A percentile compares a stretch with the other conserved stretches of the same genome.
Evolutionary conservation across 2,329 filamentous ascomycete species (phyloP).

Genomic region (Beauveria asiatica): DNA sequence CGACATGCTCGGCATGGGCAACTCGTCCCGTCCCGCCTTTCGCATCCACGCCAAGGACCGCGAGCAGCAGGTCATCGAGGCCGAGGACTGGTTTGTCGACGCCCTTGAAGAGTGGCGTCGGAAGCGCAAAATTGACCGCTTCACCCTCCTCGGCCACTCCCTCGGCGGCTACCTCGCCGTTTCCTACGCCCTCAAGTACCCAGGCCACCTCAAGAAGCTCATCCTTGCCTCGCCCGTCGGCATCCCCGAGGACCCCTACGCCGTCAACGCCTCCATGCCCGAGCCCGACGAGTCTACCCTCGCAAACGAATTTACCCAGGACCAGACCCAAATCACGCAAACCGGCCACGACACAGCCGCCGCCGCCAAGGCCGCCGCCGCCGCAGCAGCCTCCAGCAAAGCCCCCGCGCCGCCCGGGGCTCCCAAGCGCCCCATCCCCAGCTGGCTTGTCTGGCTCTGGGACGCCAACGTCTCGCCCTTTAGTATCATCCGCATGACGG

Average conservation of each 20-base stretch:
- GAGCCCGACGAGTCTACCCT: constrained; percentile 66
- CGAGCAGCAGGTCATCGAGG: constrained; percentile 73
- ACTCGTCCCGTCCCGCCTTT: constrained; percentile 77
- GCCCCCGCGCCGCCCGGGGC: constrained; percentile 20
- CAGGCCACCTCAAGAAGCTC: constrained; percentile 87
- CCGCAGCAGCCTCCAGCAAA: constrained; percentile 22
- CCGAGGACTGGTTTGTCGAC: constrained; percentile 93
- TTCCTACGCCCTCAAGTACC: constrained; percentile 93
- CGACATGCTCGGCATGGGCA: constrained; percentile 93
- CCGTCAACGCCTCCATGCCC: constrained; percentile 70
- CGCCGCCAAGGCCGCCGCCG: constrained; percentile 17
- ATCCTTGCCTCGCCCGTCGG: constrained; percentile 92
- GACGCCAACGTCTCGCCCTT: constrained; percentile 96
- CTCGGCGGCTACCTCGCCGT: constrained; percentile 92
- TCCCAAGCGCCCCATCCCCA: constrained; percentile 55
- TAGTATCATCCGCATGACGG: constrained; percentile 77
- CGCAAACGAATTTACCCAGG: constrained; percentile 70
- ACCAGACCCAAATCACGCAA: constrained; percentile 47
- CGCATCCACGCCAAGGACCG: constrained; percentile 75
- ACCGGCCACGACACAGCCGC: constrained; percentile 23
- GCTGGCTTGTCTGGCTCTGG: constrained; percentile 91
- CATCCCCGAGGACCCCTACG: constrained; percentile 89
- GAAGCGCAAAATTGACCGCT: constrained; percentile 79
- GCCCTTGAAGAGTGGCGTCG: constrained; percentile 93
- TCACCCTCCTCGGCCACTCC: constrained; percentile 88